These are phyloP conservation scores for Suhomyces sp. DNA, from an alignment of 805 yeast species.

Conservation along the genomic window DNA sequence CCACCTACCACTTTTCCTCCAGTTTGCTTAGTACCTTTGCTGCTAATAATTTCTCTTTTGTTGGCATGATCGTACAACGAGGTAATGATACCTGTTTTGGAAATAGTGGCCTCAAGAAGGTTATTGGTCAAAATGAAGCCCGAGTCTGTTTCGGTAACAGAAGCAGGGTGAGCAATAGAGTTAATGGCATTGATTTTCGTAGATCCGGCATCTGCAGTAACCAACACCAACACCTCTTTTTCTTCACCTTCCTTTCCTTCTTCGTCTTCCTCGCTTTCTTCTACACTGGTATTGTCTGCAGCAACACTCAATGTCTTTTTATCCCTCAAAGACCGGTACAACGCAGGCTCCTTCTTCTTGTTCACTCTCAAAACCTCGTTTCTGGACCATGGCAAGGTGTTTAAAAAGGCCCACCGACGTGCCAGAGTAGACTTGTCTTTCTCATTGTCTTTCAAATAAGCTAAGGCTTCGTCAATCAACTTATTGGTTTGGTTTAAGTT, in stretches of 20 bases:
- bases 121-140: conserved; percentile 59
- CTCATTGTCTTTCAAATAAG: conserved; percentile 4
- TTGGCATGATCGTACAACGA: conserved; percentile 60
- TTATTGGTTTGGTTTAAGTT: conserved; percentile 52
- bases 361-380: conserved; percentile 41
- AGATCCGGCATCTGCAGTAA: conserved; percentile 16
- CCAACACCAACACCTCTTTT: conserved; percentile 16
- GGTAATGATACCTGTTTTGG: conserved; percentile 51
- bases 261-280: neutral
- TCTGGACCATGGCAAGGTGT: conserved; percentile 67
- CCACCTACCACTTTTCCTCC: conserved; percentile 49
- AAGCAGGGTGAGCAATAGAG: conserved; percentile 43
- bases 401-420: conserved; percentile 30
- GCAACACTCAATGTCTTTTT: neutral
- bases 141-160: conserved; percentile 39
- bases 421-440: neutral
- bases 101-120: conserved; percentile 53
- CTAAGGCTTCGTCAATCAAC: conserved; percentile 51
- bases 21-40: conserved; percentile 49
- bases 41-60: conserved; percentile 63
- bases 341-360: conserved; percentile 23
- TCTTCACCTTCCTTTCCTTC: neutral
- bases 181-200: conserved; percentile 14
- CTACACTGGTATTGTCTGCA: neutral
- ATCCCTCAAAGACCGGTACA: conserved; percentile 12